Base-by-base conservation (phyloP, 73 alveolate species). In the Tetrahymena borealis region DNA sequence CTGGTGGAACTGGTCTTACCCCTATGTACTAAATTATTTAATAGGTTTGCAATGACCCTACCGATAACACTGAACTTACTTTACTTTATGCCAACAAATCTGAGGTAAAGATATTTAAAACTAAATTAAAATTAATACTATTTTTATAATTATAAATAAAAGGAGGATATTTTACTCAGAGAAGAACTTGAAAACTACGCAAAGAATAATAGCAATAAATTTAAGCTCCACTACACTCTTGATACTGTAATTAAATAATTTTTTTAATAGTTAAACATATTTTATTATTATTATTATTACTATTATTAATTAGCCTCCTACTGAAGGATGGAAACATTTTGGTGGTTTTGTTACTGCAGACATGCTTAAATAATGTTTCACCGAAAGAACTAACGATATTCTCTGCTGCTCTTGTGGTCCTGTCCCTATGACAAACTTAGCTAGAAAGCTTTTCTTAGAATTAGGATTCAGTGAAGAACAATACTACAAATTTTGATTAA, bases 1-100 rank as follows among this genome's bases (percentile, higher is more conserved):
- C 98, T 39, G 99, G 99, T 39, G 99, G 99, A 16, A 97, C 97
- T 38, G 99, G 99, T 4, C 96, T 97, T 78, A 97, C 99, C 31
- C 99, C 99, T 41, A 78, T 93, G 94, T 97, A 91, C 78, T 93
- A 97, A 91, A 93, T 97, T 16, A 93, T 96, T 35, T 91, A 91
- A 78, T 40, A 96, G 11, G 97, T 95, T 0, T 91, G 96, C 20
- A 39, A 93, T n/a, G 91, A 92, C 41, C 93, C 79, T 13, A 78
- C 92, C 35, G 99, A 97, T 91, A 91, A 90, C n/a, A 92, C 97
- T 6, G 40, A 40, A 78, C 32, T 96, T 35, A 37, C 93, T 11
- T 92, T 97, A 32, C 92, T 97, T 7, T 97, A 91, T 78, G 99
- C 97, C 33, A 95, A 96, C 94, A 94, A 96, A 90, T 39, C 97